Evolutionary conservation across 2,329 filamentous ascomycete genomes (phyloP).

Genomic region (Aspergillus ochraceus): DNA sequence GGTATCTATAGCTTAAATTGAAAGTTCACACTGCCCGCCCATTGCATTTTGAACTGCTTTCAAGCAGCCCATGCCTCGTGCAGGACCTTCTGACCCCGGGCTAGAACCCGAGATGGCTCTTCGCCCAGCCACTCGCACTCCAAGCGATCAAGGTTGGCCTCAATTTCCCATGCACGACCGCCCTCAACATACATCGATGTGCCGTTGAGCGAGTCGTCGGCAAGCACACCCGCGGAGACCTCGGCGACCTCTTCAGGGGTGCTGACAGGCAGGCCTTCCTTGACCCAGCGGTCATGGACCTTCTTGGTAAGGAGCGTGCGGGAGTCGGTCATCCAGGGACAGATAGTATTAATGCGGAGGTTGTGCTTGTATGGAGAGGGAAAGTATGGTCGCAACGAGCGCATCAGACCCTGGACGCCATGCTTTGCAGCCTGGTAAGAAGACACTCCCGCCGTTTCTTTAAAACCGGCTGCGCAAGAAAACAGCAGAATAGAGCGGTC

Average conservation of each 20-base stretch:
- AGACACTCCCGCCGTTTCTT: conserved; percentile 49
- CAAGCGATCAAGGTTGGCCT: conserved; percentile 42
- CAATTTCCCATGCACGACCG: conserved; percentile 46
- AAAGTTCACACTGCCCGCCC: neutral
- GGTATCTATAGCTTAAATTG: neutral
- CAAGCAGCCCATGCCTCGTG: conserved; percentile 20
- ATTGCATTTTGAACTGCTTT: neutral
- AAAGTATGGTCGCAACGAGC: conserved; percentile 42
- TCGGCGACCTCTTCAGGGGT: conserved; percentile 41
- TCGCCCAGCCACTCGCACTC: conserved; percentile 48
- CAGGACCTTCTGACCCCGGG: conserved; percentile 36
- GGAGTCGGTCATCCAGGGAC: conserved; percentile 45
- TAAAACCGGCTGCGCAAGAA: conserved; percentile 51
- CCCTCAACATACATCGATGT: conserved; percentile 46
- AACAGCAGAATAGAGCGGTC: conserved; percentile 48
- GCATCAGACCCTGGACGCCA: conserved; percentile 52
- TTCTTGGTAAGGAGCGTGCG: conserved; percentile 37
- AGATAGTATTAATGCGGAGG: conserved; percentile 47
- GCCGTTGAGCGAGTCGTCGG: conserved; percentile 39
- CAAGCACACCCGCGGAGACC: conserved; percentile 39
- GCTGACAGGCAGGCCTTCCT: conserved; percentile 42
- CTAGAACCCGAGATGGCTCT: conserved; percentile 34
- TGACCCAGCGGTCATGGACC: conserved; percentile 37
- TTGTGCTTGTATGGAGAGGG: conserved; percentile 35
- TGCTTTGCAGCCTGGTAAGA: conserved; percentile 53